These are phyloP conservation scores for Aspergillus costaricaensis DNA, from an alignment of 2,329 filamentous ascomycete species.

Conservation along the genomic window DNA sequence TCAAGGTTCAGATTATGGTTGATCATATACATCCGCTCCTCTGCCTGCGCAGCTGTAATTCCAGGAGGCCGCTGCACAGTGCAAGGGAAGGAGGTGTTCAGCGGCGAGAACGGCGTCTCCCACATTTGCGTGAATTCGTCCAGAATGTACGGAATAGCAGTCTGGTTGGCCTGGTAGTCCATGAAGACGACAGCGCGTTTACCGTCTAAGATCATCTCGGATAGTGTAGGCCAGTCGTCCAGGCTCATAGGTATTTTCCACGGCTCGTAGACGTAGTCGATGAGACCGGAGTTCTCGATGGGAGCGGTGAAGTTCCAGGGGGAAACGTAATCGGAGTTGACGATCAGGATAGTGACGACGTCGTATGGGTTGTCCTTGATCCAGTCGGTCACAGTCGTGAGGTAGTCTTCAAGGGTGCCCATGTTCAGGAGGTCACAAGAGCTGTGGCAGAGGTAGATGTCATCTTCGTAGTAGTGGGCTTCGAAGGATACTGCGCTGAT, in stretches of 20 bases:
- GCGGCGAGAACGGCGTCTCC: constrained; percentile 85
- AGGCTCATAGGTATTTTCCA: constrained; percentile 69
- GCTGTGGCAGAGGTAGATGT: constrained; percentile 80
- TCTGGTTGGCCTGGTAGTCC: constrained; percentile 82
- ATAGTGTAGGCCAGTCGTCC: constrained; percentile 80
- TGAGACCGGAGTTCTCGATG: constrained; percentile 71
- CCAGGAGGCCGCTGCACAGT: constrained; percentile 73
- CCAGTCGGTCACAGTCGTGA: constrained; percentile 70
- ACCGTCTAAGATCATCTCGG: constrained; percentile 69
- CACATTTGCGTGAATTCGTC: constrained; percentile 87
- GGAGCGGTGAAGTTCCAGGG: constrained; percentile 65
- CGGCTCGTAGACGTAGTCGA: constrained; percentile 72
- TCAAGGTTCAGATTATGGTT: constrained; percentile 91
- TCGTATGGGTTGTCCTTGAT: constrained; percentile 77
- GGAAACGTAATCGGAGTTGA: constrained; percentile 73
- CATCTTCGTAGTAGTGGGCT: constrained; percentile 57
- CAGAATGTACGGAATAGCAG: constrained; percentile 79
- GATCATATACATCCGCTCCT: constrained; percentile 71
- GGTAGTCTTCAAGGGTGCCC: constrained; percentile 74
- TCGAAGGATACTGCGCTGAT: constrained; percentile 58
- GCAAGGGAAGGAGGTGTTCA: constrained; percentile 72
- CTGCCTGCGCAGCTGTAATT: constrained; percentile 55
- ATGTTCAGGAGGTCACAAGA: constrained; percentile 79
- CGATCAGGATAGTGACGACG: constrained; percentile 82
- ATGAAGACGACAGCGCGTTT: constrained; percentile 78